Conservation (phyloP, 768 basidiomycete genomes). For the Mycena filopes region DNA sequence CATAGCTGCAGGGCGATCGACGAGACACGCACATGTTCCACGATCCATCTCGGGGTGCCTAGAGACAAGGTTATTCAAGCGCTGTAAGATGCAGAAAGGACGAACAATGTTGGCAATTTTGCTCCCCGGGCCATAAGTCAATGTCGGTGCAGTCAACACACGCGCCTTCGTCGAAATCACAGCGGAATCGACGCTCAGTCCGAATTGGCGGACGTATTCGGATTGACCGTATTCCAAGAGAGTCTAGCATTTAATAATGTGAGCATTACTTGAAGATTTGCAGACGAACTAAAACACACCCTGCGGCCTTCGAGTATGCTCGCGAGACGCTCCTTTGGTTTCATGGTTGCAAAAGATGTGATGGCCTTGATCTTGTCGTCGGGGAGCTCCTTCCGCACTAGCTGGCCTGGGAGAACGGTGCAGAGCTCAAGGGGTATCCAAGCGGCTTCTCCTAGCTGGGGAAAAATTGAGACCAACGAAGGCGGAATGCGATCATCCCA, state of each 20-base stretch:
- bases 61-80: not conserved
- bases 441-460: slow-evolving; percentile 59
- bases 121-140: slow-evolving; percentile 59
- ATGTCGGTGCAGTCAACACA: slow-evolving; percentile 56
- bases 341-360: slow-evolving; percentile 76
- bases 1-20: not conserved
- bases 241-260: slow-evolving; percentile 40
- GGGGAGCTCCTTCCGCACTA: slow-evolving; percentile 79
- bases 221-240: slow-evolving; percentile 55
- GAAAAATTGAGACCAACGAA: slow-evolving; percentile 21
- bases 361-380: slow-evolving; percentile 72
- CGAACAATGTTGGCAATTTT: slow-evolving; percentile 55
- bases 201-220: slow-evolving; percentile 56
- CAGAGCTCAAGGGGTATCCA: slow-evolving; percentile 55
- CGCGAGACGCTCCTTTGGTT: slow-evolving; percentile 64
- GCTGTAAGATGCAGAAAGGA: not conserved
- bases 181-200: slow-evolving; percentile 48
- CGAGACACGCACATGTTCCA: slow-evolving; percentile 73
- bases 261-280: too few species aligned
- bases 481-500: not conserved
- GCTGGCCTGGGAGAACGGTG: slow-evolving; percentile 69
- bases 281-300: slow-evolving; percentile 45
- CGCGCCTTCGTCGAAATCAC: slow-evolving; percentile 58
- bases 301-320: slow-evolving; percentile 65
- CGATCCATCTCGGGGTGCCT: slow-evolving; percentile 71